Conservation (phyloP, 2,329 filamentous ascomycete genomes). For the Hypoxylon sp. region DNA sequence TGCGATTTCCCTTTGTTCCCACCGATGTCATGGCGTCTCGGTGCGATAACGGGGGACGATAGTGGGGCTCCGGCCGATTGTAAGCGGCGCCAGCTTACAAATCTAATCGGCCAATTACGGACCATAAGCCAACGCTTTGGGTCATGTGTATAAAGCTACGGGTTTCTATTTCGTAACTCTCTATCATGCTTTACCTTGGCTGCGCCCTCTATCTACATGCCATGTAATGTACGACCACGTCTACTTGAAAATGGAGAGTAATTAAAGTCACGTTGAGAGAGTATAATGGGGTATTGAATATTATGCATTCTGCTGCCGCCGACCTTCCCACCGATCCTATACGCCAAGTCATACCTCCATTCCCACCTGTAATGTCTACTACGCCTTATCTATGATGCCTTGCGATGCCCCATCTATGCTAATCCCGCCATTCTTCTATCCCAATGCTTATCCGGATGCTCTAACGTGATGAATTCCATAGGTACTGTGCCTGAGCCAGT, state of each 20-base stretch:
- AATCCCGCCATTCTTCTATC: constrained; percentile 8
- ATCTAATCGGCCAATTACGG: constrained; percentile 14
- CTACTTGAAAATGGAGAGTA: not conserved
- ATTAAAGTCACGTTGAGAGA: not conserved
- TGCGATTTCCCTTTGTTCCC: constrained; percentile 35
- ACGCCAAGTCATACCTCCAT: constrained; percentile 16
- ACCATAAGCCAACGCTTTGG: constrained; percentile 16
- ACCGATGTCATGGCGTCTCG: constrained; percentile 29
- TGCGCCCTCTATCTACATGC: not conserved
- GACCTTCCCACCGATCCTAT: constrained; percentile 24
- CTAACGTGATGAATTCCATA: not conserved
- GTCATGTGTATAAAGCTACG: constrained; percentile 13
- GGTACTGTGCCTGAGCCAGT: constrained; percentile 19
- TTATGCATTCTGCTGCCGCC: constrained; percentile 7
- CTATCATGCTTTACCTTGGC: constrained; percentile 4
- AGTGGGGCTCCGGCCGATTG: constrained; percentile 41
- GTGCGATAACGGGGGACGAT: constrained; percentile 44
- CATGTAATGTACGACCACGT: constrained; percentile 6
- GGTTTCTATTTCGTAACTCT: constrained; percentile 39
- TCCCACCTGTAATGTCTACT: constrained; percentile 6
- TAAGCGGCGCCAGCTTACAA: constrained; percentile 34
- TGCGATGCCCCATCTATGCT: constrained; percentile 26
- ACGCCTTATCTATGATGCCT: constrained; percentile 26
- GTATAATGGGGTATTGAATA: not conserved
- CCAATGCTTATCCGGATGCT: constrained; percentile 17